A percentile compares a stretch with the other conserved stretches of the same genome.
Evolutionary conservation across 345 rosid species (phyloP).

Genomic region (Pelargonium nanum): DNA sequence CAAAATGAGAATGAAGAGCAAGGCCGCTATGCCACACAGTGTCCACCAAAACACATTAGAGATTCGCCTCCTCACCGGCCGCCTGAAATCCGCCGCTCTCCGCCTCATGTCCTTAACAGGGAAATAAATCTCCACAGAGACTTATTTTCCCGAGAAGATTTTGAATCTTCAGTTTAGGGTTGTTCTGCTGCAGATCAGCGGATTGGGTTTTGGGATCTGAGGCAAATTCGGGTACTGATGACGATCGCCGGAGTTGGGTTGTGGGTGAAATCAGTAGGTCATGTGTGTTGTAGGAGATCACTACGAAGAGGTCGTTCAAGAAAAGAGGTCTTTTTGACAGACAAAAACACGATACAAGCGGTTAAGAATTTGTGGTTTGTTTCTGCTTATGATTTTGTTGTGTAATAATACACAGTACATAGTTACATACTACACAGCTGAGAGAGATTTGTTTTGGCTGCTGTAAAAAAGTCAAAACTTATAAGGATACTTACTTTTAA

Average conservation of each 20-base stretch:
- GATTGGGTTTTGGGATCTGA: neutral
- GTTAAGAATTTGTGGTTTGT: neutral
- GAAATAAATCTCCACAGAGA: neutral
- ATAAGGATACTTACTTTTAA: neutral
- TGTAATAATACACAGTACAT: too few relatives aligned
- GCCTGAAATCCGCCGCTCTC: constrained; percentile 51
- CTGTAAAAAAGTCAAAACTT: neutral
- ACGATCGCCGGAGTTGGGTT: too few relatives aligned
- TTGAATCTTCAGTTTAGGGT: neutral
- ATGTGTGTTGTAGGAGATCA: neutral
- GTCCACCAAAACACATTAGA: constrained; percentile 68
- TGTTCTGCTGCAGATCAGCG: neutral
- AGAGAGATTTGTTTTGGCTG: too few relatives aligned
- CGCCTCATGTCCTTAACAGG: constrained; percentile 41
- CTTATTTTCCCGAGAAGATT: constrained; percentile 9
- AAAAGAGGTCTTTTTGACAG: neutral
- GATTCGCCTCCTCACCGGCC: constrained; percentile 52
- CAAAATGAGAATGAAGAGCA: constrained; percentile 51
- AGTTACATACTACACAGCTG: too few relatives aligned
- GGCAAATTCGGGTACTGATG: neutral
- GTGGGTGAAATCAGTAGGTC: neutral
- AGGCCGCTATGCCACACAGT: constrained; percentile 35
- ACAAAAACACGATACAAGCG: neutral
- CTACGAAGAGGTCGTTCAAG: neutral
- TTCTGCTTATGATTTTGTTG: neutral